Evolutionary conservation across 768 basidiomycete genomes (phyloP).

Genomic region (Russula sp.): DNA sequence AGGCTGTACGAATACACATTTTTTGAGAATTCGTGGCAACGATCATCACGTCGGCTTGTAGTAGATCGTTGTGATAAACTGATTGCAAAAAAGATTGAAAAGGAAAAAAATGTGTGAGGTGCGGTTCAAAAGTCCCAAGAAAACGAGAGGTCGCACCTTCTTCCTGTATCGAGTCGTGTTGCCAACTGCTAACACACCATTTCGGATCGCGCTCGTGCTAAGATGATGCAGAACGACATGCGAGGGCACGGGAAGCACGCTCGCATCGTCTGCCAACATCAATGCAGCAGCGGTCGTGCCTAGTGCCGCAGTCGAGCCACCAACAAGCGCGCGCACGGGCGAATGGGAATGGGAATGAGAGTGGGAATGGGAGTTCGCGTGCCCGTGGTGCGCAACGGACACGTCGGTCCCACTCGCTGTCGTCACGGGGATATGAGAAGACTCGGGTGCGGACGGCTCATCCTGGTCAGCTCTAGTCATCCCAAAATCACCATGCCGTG

Average conservation of each 20-base stretch:
- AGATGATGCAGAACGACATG: slow-evolving; percentile 94
- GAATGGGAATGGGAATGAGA: slow-evolving; percentile 16
- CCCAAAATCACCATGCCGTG: slow-evolving; percentile 17
- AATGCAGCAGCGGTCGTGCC: slow-evolving; percentile 24
- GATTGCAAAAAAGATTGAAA: background rate
- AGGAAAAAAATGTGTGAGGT: background rate
- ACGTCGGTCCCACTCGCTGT: slow-evolving; percentile 32
- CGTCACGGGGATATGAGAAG: slow-evolving; percentile 29
- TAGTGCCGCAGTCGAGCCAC: slow-evolving; percentile 5
- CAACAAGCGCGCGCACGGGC: slow-evolving; percentile 24
- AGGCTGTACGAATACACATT: slow-evolving; percentile 15
- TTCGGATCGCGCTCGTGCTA: slow-evolving; percentile 91
- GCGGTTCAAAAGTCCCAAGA: background rate
- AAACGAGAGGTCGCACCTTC: slow-evolving; percentile 57
- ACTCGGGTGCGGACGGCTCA: slow-evolving; percentile 18
- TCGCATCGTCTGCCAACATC: slow-evolving; percentile 76
- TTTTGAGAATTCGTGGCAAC: background rate
- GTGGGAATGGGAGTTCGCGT: slow-evolving; percentile 4
- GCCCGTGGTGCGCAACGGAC: slow-evolving; percentile 20
- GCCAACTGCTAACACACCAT: slow-evolving; percentile 88
- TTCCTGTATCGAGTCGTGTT: slow-evolving; percentile 87
- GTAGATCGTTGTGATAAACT: slow-evolving; percentile 85
- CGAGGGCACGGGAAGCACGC: slow-evolving; percentile 85
- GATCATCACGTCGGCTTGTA: slow-evolving; percentile 57
- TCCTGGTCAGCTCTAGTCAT: slow-evolving; percentile 22